phyloP scores from a whole-genome alignment of 2,329 filamentous ascomycete genomes.

The Ophiostoma novo-ulmi region DNA sequence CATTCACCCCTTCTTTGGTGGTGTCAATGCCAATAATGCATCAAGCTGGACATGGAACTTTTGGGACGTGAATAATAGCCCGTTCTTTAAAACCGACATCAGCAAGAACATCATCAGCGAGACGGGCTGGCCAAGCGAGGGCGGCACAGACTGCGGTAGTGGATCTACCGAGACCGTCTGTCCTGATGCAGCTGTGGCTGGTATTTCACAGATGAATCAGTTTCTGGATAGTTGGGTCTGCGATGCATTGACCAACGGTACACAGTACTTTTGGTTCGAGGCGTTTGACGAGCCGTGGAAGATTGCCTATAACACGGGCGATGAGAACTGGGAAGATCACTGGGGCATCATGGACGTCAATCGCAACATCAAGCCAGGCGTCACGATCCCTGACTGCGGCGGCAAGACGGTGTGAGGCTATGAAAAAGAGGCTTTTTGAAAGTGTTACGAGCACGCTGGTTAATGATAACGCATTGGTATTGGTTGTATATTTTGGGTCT shows the following conservation, averaged over 20 bases:
- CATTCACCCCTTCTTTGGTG: slow-evolving; percentile 92
- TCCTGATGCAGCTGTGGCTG: slow-evolving; percentile 65
- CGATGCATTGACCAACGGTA: slow-evolving; percentile 69
- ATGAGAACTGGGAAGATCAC: slow-evolving; percentile 84
- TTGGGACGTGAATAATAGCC: slow-evolving; percentile 66
- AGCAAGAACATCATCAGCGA: slow-evolving; percentile 77
- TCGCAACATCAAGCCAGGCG: slow-evolving; percentile 74
- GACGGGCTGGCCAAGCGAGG: slow-evolving; percentile 82
- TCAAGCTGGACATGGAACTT: slow-evolving; percentile 78
- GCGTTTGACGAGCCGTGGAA: slow-evolving; percentile 98
- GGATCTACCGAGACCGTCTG: slow-evolving; percentile 48
- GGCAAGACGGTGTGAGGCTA: slow-evolving; percentile 59
- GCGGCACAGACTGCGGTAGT: slow-evolving; percentile 70
- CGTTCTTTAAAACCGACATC: slow-evolving; percentile 57
- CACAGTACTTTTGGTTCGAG: slow-evolving; percentile 96
- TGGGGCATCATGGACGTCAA: slow-evolving; percentile 89
- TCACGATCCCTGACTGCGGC: slow-evolving; percentile 82
- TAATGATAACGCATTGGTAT: neutral
- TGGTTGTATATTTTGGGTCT: neutral
- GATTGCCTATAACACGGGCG: slow-evolving; percentile 60
- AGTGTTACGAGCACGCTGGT: neutral
- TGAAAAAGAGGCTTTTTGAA: neutral
- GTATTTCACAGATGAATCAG: slow-evolving; percentile 73
- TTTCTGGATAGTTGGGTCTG: slow-evolving; percentile 87
- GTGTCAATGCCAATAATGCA: slow-evolving; percentile 61